These are phyloP conservation scores for Boletus bicolor DNA, from an alignment of 768 basidiomycete species.

Conservation along the genomic window DNA sequence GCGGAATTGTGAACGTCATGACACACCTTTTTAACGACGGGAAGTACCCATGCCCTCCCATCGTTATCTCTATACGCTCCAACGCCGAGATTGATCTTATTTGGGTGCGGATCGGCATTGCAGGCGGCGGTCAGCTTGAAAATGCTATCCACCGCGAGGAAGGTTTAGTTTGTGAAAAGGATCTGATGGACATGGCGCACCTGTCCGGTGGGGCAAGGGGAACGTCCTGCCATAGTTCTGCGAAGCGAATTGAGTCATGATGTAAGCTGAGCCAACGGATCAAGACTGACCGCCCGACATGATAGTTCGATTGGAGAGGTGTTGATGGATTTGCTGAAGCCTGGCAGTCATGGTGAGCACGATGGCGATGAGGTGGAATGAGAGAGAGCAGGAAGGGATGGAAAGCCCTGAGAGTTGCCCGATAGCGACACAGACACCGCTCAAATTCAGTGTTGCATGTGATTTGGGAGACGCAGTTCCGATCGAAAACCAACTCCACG, in stretches of 20 bases:
- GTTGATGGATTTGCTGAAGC: slow-evolving; percentile 56
- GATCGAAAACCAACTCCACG: not conserved
- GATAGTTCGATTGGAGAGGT: slow-evolving; percentile 40
- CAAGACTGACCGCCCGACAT: slow-evolving; percentile 54
- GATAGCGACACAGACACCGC: not conserved
- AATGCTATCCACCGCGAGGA: slow-evolving; percentile 49
- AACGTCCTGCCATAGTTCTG: slow-evolving; percentile 74
- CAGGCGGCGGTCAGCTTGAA: slow-evolving; percentile 89
- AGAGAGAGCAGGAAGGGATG: not conserved
- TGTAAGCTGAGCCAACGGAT: not conserved
- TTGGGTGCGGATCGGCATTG: slow-evolving; percentile 70
- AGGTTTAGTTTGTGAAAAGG: slow-evolving; percentile 1
- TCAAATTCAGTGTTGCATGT: slow-evolving; percentile 13
- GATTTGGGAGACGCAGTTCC: slow-evolving; percentile 9
- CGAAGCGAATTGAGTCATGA: not conserved
- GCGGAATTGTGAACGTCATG: not conserved
- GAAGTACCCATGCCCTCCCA: slow-evolving; percentile 88
- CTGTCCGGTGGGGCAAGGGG: slow-evolving; percentile 85
- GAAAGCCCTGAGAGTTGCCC: not conserved
- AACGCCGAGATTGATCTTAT: slow-evolving; percentile 90
- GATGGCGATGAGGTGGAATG: not conserved
- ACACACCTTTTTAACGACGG: slow-evolving; percentile 81
- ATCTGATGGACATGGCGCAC: slow-evolving; percentile 35
- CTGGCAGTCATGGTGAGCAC: slow-evolving; percentile 49
- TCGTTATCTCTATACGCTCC: slow-evolving; percentile 90